These are phyloP conservation scores for Aureobasidium sp. DNA, from an alignment of 2,329 filamentous ascomycete genomes.

Conservation along the genomic window DNA sequence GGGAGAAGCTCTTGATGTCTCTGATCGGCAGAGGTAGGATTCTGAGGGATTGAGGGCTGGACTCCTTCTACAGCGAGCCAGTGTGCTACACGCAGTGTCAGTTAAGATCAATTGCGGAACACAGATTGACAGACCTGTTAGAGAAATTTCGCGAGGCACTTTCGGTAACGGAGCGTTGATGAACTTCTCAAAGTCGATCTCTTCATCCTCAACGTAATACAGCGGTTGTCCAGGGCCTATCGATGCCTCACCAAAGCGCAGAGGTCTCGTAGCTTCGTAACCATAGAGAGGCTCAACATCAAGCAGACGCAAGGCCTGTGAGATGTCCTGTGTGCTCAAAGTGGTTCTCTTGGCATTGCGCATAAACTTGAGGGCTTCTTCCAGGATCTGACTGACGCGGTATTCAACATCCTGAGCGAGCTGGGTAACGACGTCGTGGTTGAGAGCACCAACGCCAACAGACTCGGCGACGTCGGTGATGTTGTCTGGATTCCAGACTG, in stretches of 20 bases:
- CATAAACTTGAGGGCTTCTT: constrained; percentile 95
- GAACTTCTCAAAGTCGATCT: constrained; percentile 97
- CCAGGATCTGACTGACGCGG: constrained; percentile 83
- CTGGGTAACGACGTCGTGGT: constrained; percentile 78
- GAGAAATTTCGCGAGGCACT: constrained; percentile 83
- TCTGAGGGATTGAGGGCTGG: constrained; percentile 92
- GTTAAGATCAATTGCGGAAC: constrained; percentile 1
- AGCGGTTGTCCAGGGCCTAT: constrained; percentile 88
- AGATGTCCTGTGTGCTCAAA: constrained; percentile 80
- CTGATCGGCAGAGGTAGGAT: constrained; percentile 68
- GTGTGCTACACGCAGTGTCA: constrained; percentile 52
- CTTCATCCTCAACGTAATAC: constrained; percentile 97
- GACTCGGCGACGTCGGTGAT: constrained; percentile 94
- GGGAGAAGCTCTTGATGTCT: constrained; percentile 77
- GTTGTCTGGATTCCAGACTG: constrained; percentile 93
- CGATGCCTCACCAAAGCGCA: constrained; percentile 89
- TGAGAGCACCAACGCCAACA: constrained; percentile 72
- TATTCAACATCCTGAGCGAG: constrained; percentile 94
- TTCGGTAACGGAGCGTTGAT: constrained; percentile 95
- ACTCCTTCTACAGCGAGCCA: constrained; percentile 98
- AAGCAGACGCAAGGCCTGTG: constrained; percentile 73
- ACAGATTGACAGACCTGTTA: constrained; percentile 59
- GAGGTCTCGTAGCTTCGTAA: constrained; percentile 82
- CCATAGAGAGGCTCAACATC: constrained; percentile 95
- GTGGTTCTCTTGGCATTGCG: constrained; percentile 78